Conservation (phyloP, 139 green algal species). For the Coelastrella sp. region DNA sequence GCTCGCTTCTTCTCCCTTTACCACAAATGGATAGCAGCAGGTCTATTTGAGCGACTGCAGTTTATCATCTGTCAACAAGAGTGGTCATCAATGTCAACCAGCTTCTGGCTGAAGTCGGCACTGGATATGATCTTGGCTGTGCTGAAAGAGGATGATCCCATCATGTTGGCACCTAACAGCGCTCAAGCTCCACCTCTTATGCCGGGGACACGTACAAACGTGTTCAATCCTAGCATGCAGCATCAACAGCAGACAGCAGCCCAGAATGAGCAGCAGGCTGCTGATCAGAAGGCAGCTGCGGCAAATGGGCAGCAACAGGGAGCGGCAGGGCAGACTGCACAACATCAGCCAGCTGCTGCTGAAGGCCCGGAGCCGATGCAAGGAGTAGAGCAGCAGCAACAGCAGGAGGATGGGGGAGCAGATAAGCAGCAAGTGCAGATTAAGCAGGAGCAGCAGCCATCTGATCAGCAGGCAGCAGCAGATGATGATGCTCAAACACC, state of each 20-base stretch:
- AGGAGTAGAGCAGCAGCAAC: background rate
- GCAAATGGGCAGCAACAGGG: background rate
- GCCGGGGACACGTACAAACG: slow-evolving; percentile 43
- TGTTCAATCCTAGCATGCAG: slow-evolving; percentile 44
- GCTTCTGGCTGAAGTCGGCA: slow-evolving; percentile 98
- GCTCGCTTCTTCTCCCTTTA: slow-evolving; percentile 94
- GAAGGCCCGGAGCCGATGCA: background rate
- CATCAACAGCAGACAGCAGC: background rate
- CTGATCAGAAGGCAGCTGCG: background rate
- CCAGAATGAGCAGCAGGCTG: background rate
- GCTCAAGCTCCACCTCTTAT: slow-evolving; percentile 80
- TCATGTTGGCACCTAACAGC: slow-evolving; percentile 94
- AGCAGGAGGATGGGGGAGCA: background rate
- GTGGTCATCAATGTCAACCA: slow-evolving; percentile 51
- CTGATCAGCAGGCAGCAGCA: background rate
- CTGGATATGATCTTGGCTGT: slow-evolving; percentile 92
- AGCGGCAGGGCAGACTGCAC: background rate
- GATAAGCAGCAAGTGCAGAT: background rate
- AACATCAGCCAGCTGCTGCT: slow-evolving; percentile 10
- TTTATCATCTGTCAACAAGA: slow-evolving; percentile 85
- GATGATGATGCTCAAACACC: background rate
- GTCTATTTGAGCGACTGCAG: slow-evolving; percentile 90
- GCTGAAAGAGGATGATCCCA: slow-evolving; percentile 84
- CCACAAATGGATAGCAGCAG: slow-evolving; percentile 70
- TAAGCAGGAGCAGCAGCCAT: slow-evolving; percentile 6